phyloP scores from a whole-genome alignment of 352 stramenopile genomes.

The Phytophthora podocarpi region DNA sequence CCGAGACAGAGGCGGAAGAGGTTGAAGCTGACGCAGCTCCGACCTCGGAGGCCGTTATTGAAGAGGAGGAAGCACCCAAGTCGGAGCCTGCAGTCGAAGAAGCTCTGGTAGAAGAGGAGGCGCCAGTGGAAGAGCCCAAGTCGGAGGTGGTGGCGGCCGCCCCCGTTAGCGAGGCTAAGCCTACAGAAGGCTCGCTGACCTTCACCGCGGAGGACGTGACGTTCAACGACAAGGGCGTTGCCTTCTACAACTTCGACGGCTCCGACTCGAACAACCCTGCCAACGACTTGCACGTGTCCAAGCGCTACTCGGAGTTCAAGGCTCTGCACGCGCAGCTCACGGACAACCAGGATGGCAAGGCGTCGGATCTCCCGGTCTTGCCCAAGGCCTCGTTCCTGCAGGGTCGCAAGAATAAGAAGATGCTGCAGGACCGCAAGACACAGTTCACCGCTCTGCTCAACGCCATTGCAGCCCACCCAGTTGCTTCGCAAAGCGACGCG shows the following conservation, averaged over 20 bases:
- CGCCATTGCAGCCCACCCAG: slow-evolving; percentile 52
- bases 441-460: slow-evolving; percentile 68
- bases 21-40: slow-evolving; percentile 1
- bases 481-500: slow-evolving; percentile 47
- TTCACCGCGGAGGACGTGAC: slow-evolving; percentile 28
- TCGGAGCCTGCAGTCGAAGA: slow-evolving; percentile 7
- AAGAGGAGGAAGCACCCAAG: slow-evolving; percentile 3
- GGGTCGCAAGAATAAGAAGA: slow-evolving; percentile 56
- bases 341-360: slow-evolving; percentile 48
- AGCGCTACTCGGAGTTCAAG: slow-evolving; percentile 86
- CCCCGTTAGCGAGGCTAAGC: slow-evolving; percentile 16
- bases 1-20: slow-evolving; percentile 3
- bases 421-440: slow-evolving; percentile 62
- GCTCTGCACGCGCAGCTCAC: slow-evolving; percentile 54
- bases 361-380: slow-evolving; percentile 52
- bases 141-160: slow-evolving; percentile 10
- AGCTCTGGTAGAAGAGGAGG: slow-evolving; percentile 1
- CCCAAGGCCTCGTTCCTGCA: slow-evolving; percentile 55
- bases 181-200: slow-evolving; percentile 2
- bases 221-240: slow-evolving; percentile 39
- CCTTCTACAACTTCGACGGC: slow-evolving; percentile 61
- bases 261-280: slow-evolving; percentile 46
- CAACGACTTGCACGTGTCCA: slow-evolving; percentile 57
- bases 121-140: slow-evolving; percentile 5
- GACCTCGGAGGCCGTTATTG: slow-evolving; percentile 1